A percentile compares a stretch with the other conserved stretches of the same genome.
These are phyloP conservation scores for Neofusicoccum sp. DNA, from an alignment of 2,329 filamentous ascomycete species.

Conservation along the genomic window DNA sequence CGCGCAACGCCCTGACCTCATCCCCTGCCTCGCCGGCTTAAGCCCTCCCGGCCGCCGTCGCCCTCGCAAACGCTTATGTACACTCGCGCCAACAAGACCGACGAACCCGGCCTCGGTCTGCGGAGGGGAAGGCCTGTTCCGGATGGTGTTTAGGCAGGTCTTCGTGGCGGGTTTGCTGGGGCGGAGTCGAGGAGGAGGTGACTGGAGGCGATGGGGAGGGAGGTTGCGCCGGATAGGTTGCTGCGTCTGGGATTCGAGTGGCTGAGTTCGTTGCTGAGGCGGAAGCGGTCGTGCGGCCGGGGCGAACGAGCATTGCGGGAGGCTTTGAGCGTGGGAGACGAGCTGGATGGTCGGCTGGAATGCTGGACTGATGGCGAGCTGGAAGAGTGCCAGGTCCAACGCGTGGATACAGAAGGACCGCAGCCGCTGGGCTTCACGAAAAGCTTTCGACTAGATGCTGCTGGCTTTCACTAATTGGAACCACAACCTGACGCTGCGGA, in stretches of 20 bases:
- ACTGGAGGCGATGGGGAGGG: neutral
- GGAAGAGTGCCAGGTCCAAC: no score
- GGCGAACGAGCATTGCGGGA: neutral
- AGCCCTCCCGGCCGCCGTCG: no score
- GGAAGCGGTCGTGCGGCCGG: neutral
- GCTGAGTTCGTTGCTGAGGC: neutral
- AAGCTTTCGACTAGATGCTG: neutral
- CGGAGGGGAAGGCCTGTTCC: neutral
- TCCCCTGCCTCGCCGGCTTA: no score
- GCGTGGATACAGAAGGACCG: neutral
- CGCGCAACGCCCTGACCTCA: no score
- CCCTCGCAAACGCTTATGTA: no score
- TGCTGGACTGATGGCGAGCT: neutral
- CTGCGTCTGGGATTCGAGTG: neutral
- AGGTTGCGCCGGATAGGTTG: neutral
- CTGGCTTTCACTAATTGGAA: neutral
- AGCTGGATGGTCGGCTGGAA: neutral
- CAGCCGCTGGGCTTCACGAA: no score
- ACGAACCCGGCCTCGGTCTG: no score
- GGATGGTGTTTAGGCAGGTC: neutral
- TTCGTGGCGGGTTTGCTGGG: neutral
- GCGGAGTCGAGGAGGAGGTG: neutral
- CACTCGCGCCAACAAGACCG: no score
- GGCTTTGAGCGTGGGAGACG: neutral
- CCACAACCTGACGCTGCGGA: neutral